phyloP scores from a whole-genome alignment of 2,329 filamentous ascomycete species.

The Pyricularia pennisetigena region DNA sequence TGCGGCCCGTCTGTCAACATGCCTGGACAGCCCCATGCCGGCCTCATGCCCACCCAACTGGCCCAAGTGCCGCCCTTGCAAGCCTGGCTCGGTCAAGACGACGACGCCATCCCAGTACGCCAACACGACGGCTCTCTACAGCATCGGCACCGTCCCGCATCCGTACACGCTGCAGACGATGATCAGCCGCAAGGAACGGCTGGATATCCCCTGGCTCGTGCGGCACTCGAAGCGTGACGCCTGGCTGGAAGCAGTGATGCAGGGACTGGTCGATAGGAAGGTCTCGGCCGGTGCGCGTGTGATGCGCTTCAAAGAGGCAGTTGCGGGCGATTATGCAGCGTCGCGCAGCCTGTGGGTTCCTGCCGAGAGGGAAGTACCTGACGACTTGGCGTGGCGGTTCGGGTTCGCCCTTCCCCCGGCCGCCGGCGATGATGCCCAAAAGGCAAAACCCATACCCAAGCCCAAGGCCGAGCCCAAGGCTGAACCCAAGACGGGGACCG shows the following conservation, averaged over 20 bases:
- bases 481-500: constrained; percentile 20
- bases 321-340: constrained; percentile 57
- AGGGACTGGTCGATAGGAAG: constrained; percentile 54
- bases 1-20: constrained; percentile 65
- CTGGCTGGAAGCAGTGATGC: constrained; percentile 67
- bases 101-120: constrained; percentile 56
- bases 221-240: constrained; percentile 62
- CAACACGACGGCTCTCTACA: constrained; percentile 65
- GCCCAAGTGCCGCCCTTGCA: constrained; percentile 65
- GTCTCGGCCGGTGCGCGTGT: constrained; percentile 56
- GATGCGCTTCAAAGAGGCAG: constrained; percentile 68
- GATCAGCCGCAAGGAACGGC: constrained; percentile 46
- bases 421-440: constrained; percentile 40
- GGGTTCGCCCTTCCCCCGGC: constrained; percentile 57
- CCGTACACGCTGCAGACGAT: constrained; percentile 75
- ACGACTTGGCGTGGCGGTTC: constrained; percentile 82
- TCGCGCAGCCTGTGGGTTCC: constrained; percentile 71
- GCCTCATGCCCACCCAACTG: constrained; percentile 77
- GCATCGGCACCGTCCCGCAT: constrained; percentile 81
- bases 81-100: constrained; percentile 54
- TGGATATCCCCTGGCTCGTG: constrained; percentile 57
- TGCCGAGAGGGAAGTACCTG: constrained; percentile 52
- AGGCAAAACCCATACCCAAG: constrained; percentile 46
- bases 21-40: constrained; percentile 62
- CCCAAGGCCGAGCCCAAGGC: constrained; percentile 48